Conservation (phyloP, 257 asterid genomes). For the Verbena officinalis region DNA sequence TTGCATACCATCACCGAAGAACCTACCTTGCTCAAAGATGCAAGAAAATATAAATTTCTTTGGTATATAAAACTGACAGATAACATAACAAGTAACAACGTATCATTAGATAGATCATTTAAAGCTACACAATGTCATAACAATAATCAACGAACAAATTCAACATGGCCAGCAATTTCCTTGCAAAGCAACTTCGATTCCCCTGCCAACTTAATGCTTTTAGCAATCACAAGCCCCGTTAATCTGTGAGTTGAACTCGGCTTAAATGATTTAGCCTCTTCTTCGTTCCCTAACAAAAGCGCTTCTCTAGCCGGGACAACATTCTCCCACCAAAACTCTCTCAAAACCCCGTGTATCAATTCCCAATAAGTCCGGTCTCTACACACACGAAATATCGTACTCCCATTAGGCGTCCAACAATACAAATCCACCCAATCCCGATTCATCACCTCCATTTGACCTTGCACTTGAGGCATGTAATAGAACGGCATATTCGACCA, state of each 20-base stretch:
- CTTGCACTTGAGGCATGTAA: constrained; percentile 98
- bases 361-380: constrained; percentile 82
- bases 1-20: too few species aligned
- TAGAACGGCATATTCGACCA: constrained; percentile 84
- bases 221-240: constrained; percentile 69
- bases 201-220: constrained; percentile 73
- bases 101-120: not conserved
- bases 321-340: constrained; percentile 97
- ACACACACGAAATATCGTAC: constrained; percentile 73
- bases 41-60: too few species aligned
- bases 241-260: constrained; percentile 71
- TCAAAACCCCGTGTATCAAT: constrained; percentile 61
- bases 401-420: constrained; percentile 95
- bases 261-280: constrained; percentile 59
- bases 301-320: constrained; percentile 91
- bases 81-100: constrained; percentile 4
- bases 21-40: too few species aligned
- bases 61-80: too few species aligned
- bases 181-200: constrained; percentile 79
- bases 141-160: constrained; percentile 44
- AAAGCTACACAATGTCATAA: constrained; percentile 20
- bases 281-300: constrained; percentile 58
- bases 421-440: constrained; percentile 92
- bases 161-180: constrained; percentile 86
- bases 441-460: constrained; percentile 96